These are phyloP conservation scores for Pyrenophora tritici-repentis DNA, from an alignment of 2,329 filamentous ascomycete species.

Conservation along the genomic window DNA sequence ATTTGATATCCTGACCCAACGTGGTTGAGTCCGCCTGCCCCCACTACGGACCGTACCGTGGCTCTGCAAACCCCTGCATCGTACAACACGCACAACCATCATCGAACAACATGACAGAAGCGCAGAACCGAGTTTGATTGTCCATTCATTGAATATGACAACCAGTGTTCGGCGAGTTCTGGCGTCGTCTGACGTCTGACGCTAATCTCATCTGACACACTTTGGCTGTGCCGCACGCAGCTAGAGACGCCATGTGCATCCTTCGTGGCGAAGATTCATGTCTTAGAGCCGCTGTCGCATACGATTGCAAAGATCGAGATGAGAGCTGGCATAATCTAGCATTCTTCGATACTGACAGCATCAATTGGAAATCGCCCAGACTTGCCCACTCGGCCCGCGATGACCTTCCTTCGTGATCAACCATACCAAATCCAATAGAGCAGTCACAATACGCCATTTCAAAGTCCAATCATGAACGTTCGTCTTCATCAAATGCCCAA, in stretches of 20 bases:
- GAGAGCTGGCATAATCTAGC: too few relatives aligned
- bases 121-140: neutral
- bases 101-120: neutral
- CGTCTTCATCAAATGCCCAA: too few relatives aligned
- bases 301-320: neutral
- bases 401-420: too few relatives aligned
- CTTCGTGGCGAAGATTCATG: neutral
- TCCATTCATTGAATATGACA: neutral
- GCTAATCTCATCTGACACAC: neutral
- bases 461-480: too few relatives aligned
- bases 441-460: too few relatives aligned
- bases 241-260: neutral
- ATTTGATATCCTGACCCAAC: neutral
- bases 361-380: too few relatives aligned
- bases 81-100: neutral
- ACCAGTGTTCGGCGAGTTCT: neutral
- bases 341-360: too few relatives aligned
- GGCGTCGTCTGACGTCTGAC: neutral
- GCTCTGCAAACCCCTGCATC: neutral
- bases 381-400: too few relatives aligned
- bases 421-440: too few relatives aligned
- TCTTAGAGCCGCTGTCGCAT: neutral
- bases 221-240: neutral
- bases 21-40: neutral
- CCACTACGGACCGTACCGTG: conserved; percentile 3